Evolutionary conservation across 164 flowering plant species (phyloP), one percentile per base, ranked within the genome.

Genomic region (Chimonanthus praecox): DNA sequence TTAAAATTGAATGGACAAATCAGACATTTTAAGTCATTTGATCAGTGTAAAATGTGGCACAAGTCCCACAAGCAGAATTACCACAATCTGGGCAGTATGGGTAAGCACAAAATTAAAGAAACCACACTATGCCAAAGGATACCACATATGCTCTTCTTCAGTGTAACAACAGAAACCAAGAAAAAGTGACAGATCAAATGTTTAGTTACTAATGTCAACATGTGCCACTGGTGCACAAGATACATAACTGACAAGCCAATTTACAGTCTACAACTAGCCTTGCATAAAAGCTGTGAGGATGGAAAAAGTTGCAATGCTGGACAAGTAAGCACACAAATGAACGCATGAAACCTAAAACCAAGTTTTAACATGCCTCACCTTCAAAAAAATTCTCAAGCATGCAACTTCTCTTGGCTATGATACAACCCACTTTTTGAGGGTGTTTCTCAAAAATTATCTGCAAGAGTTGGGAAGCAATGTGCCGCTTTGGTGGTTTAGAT

Each of bases 381-480:
- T 79, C 73, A 75, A 94, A 94, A 78, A 92, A 94, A n/a, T 80
- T 86, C 83, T 89, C 87, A 45, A 94, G 88, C 80, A 81, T 67
- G 74, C 76, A 72, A 71, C 89, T 80, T 76, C 76, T 87, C 81
- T 81, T 87, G 63, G 94, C 90, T 68, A 94, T 62, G 68, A 91
- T 71, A 3, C 70, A 49, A 49, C 90, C 97, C 1, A 82, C 86
- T 73, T 73, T 83, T 15, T 71, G 78, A 3, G 95, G 97, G 71
- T 82, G 78, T 85, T 82, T 91, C 77, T 92, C 88, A 76, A 94
- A 87, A 3, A 94, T 72, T 89, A 92, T 82, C 73, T 82, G 89
- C 83, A 87, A 73, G 47, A 94, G 78, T 72, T 89, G 95, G 51
- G 87, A 72, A 7, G 91, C 88, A n/a, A 92, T 67, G 15, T 60